phyloP scores from a whole-genome alignment of 345 rosid species.

The Aethionema arabicum region DNA sequence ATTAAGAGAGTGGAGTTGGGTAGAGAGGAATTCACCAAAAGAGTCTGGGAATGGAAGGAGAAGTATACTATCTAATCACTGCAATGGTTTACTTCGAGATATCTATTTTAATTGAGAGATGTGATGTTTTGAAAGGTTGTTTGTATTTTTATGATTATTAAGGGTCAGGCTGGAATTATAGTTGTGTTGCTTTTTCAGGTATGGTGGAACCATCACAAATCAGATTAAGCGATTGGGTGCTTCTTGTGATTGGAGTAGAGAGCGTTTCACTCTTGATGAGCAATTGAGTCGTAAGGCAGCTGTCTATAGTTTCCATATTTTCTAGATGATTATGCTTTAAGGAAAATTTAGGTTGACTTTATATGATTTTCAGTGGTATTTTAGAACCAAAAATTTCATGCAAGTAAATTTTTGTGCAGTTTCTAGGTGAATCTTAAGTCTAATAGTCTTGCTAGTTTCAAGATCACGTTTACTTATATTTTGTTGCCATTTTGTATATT shows the following conservation, averaged over 20 bases:
- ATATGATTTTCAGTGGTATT: conserved; percentile 9
- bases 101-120: neutral
- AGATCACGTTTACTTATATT: neutral
- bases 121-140: conserved; percentile 8
- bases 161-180: conserved; percentile 24
- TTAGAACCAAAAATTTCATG: conserved; percentile 7
- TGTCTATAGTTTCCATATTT: conserved; percentile 41
- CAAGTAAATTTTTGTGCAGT: conserved; percentile 9
- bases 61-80: conserved; percentile 54
- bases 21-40: conserved; percentile 83
- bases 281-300: conserved; percentile 93
- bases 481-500: conserved; percentile 20
- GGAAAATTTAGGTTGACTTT: neutral
- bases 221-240: conserved; percentile 98
- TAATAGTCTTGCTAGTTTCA: neutral
- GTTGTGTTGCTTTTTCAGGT: conserved; percentile 49
- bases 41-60: conserved; percentile 98
- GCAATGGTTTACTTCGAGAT: conserved; percentile 13
- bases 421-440: neutral
- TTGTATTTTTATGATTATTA: conserved; percentile 19
- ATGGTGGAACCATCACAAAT: conserved; percentile 89
- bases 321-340: conserved; percentile 14
- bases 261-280: conserved; percentile 93
- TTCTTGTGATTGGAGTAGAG: conserved; percentile 97
- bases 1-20: conserved; percentile 72